phyloP scores from a whole-genome alignment of 345 rosid genomes.

The Brassica nigra region DNA sequence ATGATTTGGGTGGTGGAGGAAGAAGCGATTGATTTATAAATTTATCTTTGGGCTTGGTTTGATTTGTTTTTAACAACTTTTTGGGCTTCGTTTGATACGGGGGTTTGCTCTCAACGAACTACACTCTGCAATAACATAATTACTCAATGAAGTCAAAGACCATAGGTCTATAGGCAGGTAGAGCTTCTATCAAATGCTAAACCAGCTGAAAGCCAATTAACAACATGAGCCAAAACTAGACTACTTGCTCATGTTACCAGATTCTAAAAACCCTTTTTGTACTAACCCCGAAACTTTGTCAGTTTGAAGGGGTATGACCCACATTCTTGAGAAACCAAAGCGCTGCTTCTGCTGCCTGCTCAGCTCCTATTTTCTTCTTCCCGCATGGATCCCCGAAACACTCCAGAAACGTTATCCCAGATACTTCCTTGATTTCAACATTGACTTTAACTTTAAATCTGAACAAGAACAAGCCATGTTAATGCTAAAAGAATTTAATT shows the following conservation, averaged over 20 bases:
- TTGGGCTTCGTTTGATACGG: too few species aligned
- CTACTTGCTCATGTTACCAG: background rate
- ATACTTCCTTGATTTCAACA: conserved; percentile 42
- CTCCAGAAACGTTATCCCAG: conserved; percentile 39
- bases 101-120: too few species aligned
- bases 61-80: too few species aligned
- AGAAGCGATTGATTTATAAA: too few species aligned
- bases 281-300: conserved; percentile 8
- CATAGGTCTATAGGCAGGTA: background rate
- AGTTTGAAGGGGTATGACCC: conserved; percentile 37
- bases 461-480: background rate
- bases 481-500: background rate
- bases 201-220: background rate
- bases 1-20: too few species aligned
- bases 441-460: conserved; percentile 53
- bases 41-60: too few species aligned
- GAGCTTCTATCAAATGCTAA: background rate
- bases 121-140: too few species aligned
- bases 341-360: conserved; percentile 71
- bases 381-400: conserved; percentile 48
- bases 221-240: background rate
- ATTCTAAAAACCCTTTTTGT: too few species aligned
- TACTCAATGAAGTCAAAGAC: too few species aligned
- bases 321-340: conserved; percentile 59
- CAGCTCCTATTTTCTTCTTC: conserved; percentile 60